Conservation (phyloP, 768 basidiomycete species). For the Imleria badia region DNA sequence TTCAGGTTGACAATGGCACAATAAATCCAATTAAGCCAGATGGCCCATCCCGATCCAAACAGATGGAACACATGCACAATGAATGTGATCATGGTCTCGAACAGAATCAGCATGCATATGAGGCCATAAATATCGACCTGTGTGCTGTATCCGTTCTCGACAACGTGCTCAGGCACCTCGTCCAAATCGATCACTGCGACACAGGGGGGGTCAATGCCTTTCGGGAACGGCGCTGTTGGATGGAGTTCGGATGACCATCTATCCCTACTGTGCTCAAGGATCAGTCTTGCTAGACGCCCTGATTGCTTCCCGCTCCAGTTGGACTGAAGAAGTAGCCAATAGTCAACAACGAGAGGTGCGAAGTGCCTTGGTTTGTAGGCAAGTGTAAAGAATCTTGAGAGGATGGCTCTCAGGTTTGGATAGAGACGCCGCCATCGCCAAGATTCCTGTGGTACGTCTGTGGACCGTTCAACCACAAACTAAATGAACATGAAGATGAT, state of each 20-base stretch:
- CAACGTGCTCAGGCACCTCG: background rate
- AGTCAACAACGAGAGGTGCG: background rate
- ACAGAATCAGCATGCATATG: background rate
- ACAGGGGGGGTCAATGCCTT: background rate
- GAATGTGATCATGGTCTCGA: background rate
- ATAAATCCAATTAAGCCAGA: background rate
- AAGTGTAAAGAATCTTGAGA: background rate
- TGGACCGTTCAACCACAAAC: too few species aligned
- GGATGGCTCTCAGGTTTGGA: background rate
- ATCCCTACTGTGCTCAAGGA: background rate
- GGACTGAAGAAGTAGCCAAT: background rate
- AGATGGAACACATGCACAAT: background rate
- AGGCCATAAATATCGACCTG: background rate
- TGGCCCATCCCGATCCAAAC: background rate
- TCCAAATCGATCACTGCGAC: background rate
- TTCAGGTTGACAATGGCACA: background rate
- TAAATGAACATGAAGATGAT: too few species aligned
- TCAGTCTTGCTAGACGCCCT: background rate
- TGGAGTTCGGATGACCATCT: background rate
- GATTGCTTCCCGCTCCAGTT: background rate
- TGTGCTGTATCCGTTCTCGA: background rate
- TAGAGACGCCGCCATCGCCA: background rate
- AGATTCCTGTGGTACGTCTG: background rate
- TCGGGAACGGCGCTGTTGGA: background rate
- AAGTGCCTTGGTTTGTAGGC: background rate